Evolutionary conservation across 768 basidiomycete genomes (phyloP).

Genomic region (Suillus hirtellus): DNA sequence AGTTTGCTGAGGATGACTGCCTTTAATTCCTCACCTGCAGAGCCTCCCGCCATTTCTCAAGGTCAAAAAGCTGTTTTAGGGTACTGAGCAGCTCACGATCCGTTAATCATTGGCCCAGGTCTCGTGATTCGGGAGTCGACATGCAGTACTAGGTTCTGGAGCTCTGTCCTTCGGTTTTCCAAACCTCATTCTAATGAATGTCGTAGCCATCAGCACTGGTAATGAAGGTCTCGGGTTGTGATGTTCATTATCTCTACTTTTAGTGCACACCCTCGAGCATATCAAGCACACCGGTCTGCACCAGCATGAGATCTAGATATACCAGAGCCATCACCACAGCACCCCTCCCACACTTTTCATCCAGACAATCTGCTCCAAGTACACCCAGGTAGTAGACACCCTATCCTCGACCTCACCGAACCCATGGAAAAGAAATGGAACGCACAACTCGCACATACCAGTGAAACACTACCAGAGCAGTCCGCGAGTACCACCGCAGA

Average conservation of each 20-base stretch:
- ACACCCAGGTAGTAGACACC: conserved; percentile 40
- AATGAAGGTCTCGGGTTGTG: too few species aligned
- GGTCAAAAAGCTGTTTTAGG: too few species aligned
- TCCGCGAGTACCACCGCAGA: conserved; percentile 39
- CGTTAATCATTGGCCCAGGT: too few species aligned
- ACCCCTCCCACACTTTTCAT: conserved; percentile 21
- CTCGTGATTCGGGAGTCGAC: too few species aligned
- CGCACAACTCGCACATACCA: conserved; percentile 36
- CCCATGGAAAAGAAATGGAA: conserved; percentile 41
- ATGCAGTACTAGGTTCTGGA: too few species aligned
- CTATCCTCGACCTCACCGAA: conserved; percentile 45
- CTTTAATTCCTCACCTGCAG: too few species aligned
- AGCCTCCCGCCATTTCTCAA: too few species aligned
- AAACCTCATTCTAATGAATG: too few species aligned
- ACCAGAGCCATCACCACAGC: not conserved
- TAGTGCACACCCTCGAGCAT: not conserved
- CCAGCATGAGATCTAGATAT: not conserved
- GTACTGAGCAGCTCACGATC: too few species aligned
- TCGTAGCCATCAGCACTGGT: too few species aligned
- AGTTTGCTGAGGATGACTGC: too few species aligned
- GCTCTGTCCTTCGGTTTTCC: too few species aligned
- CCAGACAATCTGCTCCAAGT: conserved; percentile 38
- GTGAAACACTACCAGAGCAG: conserved; percentile 38
- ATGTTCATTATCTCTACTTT: not conserved
- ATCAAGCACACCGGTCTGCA: not conserved